Conservation (phyloP, 2,329 filamentous ascomycete species). For the Aspergillus texensis region DNA sequence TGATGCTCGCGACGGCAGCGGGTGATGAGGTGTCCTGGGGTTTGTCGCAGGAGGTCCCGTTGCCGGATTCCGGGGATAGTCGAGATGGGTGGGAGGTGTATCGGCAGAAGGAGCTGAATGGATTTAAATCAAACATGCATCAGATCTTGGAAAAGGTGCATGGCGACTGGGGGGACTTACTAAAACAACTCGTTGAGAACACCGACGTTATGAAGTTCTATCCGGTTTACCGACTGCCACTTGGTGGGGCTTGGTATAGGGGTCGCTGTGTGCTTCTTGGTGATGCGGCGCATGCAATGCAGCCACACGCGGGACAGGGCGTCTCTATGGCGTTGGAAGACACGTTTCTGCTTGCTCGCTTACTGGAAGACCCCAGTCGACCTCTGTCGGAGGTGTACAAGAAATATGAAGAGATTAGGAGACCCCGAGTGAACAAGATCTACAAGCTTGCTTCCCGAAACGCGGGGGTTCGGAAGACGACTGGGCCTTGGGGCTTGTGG, state of each 20-base stretch:
- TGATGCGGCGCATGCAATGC: conserved; percentile 39
- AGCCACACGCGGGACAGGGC: conserved; percentile 53
- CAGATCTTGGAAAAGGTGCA: background rate
- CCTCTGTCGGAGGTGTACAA: conserved; percentile 27
- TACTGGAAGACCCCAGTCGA: conserved; percentile 23
- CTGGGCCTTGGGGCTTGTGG: conserved; percentile 28
- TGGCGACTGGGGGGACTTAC: background rate
- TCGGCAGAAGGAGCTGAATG: conserved; percentile 26
- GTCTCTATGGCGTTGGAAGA: conserved; percentile 59
- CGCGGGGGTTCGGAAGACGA: conserved; percentile 26
- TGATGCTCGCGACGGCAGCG: conserved; percentile 26
- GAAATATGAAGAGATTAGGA: conserved; percentile 25
- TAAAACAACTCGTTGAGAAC: background rate
- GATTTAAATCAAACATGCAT: conserved; percentile 24
- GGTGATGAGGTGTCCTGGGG: conserved; percentile 32
- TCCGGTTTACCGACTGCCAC: conserved; percentile 9
- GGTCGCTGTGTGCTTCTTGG: conserved; percentile 39
- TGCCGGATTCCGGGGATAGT: conserved; percentile 23
- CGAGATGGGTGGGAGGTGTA: conserved; percentile 34
- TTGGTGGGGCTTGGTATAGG: conserved; percentile 34
- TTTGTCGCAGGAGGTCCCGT: conserved; percentile 29
- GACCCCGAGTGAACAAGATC: conserved; percentile 33
- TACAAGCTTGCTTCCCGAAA: conserved; percentile 27
- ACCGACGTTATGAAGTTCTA: background rate
- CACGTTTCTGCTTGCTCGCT: conserved; percentile 30